phyloP scores from a whole-genome alignment of 495 filamentous ascomycete species.

The Neurospora pannonica region DNA sequence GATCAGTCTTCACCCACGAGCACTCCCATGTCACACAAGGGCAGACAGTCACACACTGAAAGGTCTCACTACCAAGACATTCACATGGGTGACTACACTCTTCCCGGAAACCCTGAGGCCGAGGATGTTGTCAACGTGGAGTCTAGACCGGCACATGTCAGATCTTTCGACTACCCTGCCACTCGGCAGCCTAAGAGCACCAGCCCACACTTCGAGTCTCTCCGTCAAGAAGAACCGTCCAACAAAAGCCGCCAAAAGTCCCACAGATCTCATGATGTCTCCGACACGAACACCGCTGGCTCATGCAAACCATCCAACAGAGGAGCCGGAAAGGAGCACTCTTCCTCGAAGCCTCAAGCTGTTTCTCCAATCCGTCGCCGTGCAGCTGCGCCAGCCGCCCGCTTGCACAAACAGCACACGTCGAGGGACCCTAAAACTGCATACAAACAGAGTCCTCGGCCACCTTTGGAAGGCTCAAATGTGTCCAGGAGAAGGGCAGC shows the following conservation, averaged over 20 bases:
- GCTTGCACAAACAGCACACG: not conserved
- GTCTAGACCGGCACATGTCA: not conserved
- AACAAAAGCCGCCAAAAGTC: not conserved
- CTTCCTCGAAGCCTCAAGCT: not conserved
- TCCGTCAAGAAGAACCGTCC: not conserved
- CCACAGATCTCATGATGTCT: not conserved
- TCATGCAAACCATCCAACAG: not conserved
- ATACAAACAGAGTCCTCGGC: not conserved
- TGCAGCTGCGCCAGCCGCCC: not conserved
- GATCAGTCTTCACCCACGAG: not conserved
- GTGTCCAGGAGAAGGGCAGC: not conserved
- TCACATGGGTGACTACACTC: not conserved
- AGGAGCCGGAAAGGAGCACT: not conserved
- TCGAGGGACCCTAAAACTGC: not conserved
- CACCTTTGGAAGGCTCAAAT: not conserved
- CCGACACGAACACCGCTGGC: not conserved
- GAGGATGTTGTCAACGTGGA: not conserved
- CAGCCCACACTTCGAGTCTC: not conserved
- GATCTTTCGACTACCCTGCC: not conserved
- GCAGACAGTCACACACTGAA: not conserved
- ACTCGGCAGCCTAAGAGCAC: not conserved
- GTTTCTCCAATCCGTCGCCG: not conserved
- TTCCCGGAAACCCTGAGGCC: not conserved
- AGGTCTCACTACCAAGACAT: not conserved
- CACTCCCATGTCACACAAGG: not conserved